Percentiles rank a stretch among this genome's conserved stretches.
phyloP scores from a whole-genome alignment of 2,329 filamentous ascomycete species.

The Fusarium citri region DNA sequence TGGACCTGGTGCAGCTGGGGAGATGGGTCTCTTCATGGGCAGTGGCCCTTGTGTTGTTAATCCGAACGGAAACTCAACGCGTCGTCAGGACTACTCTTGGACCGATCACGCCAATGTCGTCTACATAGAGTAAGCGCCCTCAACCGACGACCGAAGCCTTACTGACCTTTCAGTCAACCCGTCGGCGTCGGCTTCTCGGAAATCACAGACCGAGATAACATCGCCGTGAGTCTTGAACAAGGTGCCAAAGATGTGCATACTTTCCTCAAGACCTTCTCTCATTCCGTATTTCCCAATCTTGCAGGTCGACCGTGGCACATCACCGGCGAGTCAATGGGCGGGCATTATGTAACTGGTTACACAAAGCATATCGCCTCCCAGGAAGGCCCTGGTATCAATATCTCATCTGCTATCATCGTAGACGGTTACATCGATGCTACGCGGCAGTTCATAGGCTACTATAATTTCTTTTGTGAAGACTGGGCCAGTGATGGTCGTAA shows the following conservation, averaged over 20 bases:
- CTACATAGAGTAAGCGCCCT: conserved; percentile 17
- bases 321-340: conserved; percentile 36
- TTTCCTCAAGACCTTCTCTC: conserved; percentile 16
- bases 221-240: conserved; percentile 23
- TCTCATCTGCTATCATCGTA: conserved; percentile 23
- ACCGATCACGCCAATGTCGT: conserved; percentile 31
- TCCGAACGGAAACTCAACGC: conserved; percentile 30
- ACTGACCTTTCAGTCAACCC: conserved; percentile 21
- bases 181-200: conserved; percentile 34
- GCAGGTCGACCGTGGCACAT: conserved; percentile 30
- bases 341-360: conserved; percentile 35
- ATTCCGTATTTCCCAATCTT: conserved; percentile 24
- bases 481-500: conserved; percentile 22
- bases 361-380: conserved; percentile 15
- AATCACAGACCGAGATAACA: conserved; percentile 27
- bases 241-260: conserved; percentile 27
- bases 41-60: conserved; percentile 32
- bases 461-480: conserved; percentile 31
- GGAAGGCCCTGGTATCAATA: neutral
- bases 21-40: conserved; percentile 33
- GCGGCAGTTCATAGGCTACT: conserved; percentile 21
- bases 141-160: rapidly evolving
- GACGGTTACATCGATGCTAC: conserved; percentile 36
- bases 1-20: conserved; percentile 25
- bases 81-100: conserved; percentile 24